Base-by-base conservation (phyloP, 257 asterid genomes). In the Jacaranda mimosifolia region DNA sequence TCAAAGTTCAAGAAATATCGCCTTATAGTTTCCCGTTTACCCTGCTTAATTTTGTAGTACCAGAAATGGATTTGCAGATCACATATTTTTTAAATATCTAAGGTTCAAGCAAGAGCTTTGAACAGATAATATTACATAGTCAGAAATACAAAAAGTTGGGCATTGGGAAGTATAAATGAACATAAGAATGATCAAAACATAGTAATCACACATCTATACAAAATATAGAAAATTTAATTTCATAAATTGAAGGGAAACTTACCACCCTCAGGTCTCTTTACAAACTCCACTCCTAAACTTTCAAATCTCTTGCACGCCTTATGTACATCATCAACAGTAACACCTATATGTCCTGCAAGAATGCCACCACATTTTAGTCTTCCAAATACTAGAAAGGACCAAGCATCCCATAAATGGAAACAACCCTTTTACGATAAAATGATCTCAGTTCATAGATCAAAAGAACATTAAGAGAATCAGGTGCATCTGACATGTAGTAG, bases 221-320 rank as follows among this genome's bases (percentile, higher is more conserved):
- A 40, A 53, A 21, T 14, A 19, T 42, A 9, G 32, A 45, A 46
- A 60, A 4, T 13, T 49, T 11, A 36, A 63, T 48, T 74, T 60
- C 36, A 69, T 17, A 77, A 70, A 76, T 43, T 52, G 66, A 55
- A 32, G 39, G 15, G 75, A 71, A 72, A 35, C 17, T 88, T 89
- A 92, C 99, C 97, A 19, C 89, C 96, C 56, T 81, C 85, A 17
- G 97, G 97, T 83, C 83, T 90, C 85, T 92, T 94, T 7, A 91
- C 97, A 51, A 92, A 94, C 77, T 87, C 90, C 72, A 94, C 97
- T 68, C 97, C 96, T 73, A 89, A 79, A 77, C 88, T 83, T 81
- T 92, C 98, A 72, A 94, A 92, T 87, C 99, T 87, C 83, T 88
- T 53, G 76, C 97, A 92, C 4, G 98, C 98, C 86, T 87, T 89